Base-by-base conservation (phyloP, 2,329 filamentous ascomycete genomes). In the Cladosporium velox region DNA sequence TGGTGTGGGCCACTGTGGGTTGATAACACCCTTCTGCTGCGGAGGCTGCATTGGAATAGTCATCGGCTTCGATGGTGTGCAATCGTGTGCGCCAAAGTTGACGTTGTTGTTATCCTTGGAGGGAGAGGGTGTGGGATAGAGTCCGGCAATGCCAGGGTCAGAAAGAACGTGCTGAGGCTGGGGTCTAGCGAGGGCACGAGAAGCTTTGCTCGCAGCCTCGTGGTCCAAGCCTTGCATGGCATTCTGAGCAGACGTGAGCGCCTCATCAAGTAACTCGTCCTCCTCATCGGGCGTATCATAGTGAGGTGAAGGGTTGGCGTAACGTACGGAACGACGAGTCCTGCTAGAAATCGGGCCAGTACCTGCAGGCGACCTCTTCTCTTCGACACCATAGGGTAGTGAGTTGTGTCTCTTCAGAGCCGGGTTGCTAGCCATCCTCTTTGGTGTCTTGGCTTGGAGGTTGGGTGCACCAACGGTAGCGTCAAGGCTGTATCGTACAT, bases 241-340 rank as follows among this genome's bases (percentile, higher is more conserved):
- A 68, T 87, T 87, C 72, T 90, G 89, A 0, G 93, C 91, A 6
- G 91, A 92, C 59, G 88, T 86, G 51, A 97, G 83, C 24, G 89
- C 93, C 79, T 99, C 95, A 71, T 97, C 93, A 11, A 98, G 84
- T 11, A 99, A 85, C 79, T 99, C 95, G 67, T 99, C 95, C 75
- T 98, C 94, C 78, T 99, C 95, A 73, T 96, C 93, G 1, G 95
- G 92, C 0, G 93, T 93, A 75, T 99, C 95, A 76, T 98, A 97
- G 68, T 92, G 90, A 72, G 91, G 90, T 59, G 91, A 88, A 4
- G 91, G 90, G 68, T 92, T 90, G 15, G 91, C 89, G 76, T 84
- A 82, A 67, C 87, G 85, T 57, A 96, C 86, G 14, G 91, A 90
- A 67, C 92, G 86, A 66, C 94, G 85, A 15, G 93, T 95, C 68